These are phyloP conservation scores for Phytophthora quininea DNA, from an alignment of 352 stramenopile genomes.

Conservation along the genomic window DNA sequence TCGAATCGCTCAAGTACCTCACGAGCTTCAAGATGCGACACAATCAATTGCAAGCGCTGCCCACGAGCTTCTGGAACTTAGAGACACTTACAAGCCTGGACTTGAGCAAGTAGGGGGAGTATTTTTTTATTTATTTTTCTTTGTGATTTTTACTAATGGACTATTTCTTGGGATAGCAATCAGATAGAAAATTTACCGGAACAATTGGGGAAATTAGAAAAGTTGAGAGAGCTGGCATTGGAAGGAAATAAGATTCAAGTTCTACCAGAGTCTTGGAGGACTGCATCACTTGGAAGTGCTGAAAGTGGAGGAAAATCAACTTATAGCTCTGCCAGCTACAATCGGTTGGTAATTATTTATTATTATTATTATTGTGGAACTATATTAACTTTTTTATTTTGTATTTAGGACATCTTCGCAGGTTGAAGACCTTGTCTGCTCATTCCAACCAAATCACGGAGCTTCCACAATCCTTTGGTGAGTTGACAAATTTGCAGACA, in stretches of 20 bases:
- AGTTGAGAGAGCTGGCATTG: slow-evolving; percentile 65
- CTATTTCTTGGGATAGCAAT: slow-evolving; percentile 47
- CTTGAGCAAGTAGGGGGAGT: slow-evolving; percentile 74
- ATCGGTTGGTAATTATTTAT: slow-evolving; percentile 39
- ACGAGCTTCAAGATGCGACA: slow-evolving; percentile 77
- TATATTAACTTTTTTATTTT: neutral
- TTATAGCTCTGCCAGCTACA: slow-evolving; percentile 46
- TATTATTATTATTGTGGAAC: neutral
- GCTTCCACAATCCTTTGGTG: slow-evolving; percentile 56
- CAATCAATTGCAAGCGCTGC: slow-evolving; percentile 61
- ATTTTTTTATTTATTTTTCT: neutral
- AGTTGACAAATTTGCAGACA: slow-evolving; percentile 50
- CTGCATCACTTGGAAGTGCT: slow-evolving; percentile 63
- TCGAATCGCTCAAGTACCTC: slow-evolving; percentile 56
- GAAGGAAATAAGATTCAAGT: slow-evolving; percentile 70
- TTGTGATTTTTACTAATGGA: no score
- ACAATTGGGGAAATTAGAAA: slow-evolving; percentile 51
- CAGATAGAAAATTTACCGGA: slow-evolving; percentile 59
- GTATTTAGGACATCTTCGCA: slow-evolving; percentile 37
- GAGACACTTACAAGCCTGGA: slow-evolving; percentile 68
- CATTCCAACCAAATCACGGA: slow-evolving; percentile 67
- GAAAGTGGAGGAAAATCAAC: slow-evolving; percentile 67
- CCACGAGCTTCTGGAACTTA: slow-evolving; percentile 61
- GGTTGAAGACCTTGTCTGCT: slow-evolving; percentile 60
- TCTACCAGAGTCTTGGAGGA: slow-evolving; percentile 52